Conservation (phyloP, 768 basidiomycete species). For the Agaricus blazei region DNA sequence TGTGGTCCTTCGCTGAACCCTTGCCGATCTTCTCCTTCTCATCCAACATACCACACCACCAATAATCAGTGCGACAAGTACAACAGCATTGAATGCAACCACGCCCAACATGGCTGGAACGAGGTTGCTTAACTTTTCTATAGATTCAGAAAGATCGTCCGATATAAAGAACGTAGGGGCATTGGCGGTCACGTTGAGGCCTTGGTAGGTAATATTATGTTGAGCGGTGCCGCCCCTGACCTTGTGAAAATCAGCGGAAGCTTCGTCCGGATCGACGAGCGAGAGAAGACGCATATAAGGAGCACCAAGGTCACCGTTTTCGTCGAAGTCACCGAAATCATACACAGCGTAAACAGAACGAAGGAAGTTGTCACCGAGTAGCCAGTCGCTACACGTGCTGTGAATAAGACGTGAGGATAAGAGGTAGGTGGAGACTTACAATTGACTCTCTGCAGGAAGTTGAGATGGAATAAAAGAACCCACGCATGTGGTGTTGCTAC, state of each 20-base stretch:
- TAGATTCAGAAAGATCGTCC: slow-evolving; percentile 48
- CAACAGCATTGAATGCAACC: slow-evolving; percentile 72
- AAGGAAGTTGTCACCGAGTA: slow-evolving; percentile 78
- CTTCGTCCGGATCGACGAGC: slow-evolving; percentile 62
- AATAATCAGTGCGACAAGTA: slow-evolving; percentile 52
- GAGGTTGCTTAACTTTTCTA: slow-evolving; percentile 59
- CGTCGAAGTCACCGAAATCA: slow-evolving; percentile 77
- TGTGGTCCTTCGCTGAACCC: not conserved
- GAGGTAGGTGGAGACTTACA: slow-evolving; percentile 38
- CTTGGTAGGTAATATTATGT: slow-evolving; percentile 65
- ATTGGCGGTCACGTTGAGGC: slow-evolving; percentile 37
- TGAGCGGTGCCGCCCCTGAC: slow-evolving; percentile 60
- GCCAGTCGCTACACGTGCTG: slow-evolving; percentile 56
- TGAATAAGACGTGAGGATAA: not conserved
- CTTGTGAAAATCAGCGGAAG: slow-evolving; percentile 66
- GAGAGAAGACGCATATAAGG: slow-evolving; percentile 77
- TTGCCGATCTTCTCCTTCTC: slow-evolving; percentile 37
- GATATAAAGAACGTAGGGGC: slow-evolving; percentile 50
- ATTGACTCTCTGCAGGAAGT: slow-evolving; percentile 57
- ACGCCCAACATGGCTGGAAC: slow-evolving; percentile 73
- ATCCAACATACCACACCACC: slow-evolving; percentile 51
- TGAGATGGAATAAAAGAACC: slow-evolving; percentile 72
- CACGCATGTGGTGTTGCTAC: slow-evolving; percentile 49
- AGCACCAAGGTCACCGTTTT: slow-evolving; percentile 58
- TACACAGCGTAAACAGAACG: slow-evolving; percentile 81